These are phyloP conservation scores for Diplotaxis tenuifolia DNA, from an alignment of 345 rosid genomes.

Conservation along the genomic window DNA sequence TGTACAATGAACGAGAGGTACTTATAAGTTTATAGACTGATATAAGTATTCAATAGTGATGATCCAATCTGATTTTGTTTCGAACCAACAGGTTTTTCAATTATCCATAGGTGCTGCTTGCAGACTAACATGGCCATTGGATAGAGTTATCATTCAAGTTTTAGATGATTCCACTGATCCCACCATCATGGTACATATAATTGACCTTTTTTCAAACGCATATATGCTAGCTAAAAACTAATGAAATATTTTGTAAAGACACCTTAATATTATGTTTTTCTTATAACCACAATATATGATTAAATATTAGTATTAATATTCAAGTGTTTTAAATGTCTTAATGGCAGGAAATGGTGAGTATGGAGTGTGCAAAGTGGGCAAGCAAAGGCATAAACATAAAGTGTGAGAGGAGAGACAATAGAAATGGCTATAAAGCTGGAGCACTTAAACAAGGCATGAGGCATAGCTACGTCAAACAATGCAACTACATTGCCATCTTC, in stretches of 20 bases:
- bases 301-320: background rate
- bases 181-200: conserved; percentile 42
- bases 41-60: background rate
- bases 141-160: conserved; percentile 57
- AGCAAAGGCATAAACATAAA: conserved; percentile 41
- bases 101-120: conserved; percentile 66
- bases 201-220: background rate
- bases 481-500: conserved; percentile 49
- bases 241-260: background rate
- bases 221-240: background rate
- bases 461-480: conserved; percentile 50
- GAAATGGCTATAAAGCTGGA: conserved; percentile 58
- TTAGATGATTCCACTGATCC: conserved; percentile 68
- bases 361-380: conserved; percentile 40
- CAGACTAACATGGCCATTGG: conserved; percentile 56
- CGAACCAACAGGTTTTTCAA: conserved; percentile 48
- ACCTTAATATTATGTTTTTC: background rate
- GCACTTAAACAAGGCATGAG: conserved; percentile 64
- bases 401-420: conserved; percentile 43
- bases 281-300: background rate
- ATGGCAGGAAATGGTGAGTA: conserved; percentile 34
- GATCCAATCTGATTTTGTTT: background rate
- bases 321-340: background rate
- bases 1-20: conserved; percentile 43
- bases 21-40: background rate